phyloP scores from a whole-genome alignment of 805 yeast species.

The Jamesozyma rosinii region DNA sequence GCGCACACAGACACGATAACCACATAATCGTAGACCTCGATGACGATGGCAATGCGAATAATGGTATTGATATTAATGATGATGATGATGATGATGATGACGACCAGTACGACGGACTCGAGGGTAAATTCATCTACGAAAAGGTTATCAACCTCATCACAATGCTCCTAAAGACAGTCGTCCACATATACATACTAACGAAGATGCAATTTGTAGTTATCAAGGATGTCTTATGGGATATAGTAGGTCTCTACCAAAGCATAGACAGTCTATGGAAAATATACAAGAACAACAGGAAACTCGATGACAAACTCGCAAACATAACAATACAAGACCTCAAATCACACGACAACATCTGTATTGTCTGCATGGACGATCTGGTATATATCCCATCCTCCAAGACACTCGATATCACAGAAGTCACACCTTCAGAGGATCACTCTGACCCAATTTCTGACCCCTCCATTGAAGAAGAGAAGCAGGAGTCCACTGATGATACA shows the following conservation, averaged over 20 bases:
- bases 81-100: conserved; percentile 42
- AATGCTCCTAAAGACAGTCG: conserved; percentile 38
- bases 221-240: conserved; percentile 39
- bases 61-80: conserved; percentile 9
- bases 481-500: background rate
- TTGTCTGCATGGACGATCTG: conserved; percentile 91
- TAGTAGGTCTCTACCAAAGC: conserved; percentile 28
- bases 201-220: conserved; percentile 40
- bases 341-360: conserved; percentile 64
- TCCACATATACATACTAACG: conserved; percentile 40
- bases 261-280: conserved; percentile 33
- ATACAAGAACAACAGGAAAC: conserved; percentile 42
- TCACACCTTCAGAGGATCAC: background rate
- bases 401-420: background rate
- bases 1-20: conserved; percentile 3
- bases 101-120: conserved; percentile 43
- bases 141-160: conserved; percentile 49
- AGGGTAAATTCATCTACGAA: conserved; percentile 50
- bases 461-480: background rate
- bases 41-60: background rate
- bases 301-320: conserved; percentile 53
- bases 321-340: conserved; percentile 57
- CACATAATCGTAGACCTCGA: background rate
- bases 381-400: conserved; percentile 21
- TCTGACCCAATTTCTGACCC: background rate